phyloP scores from a whole-genome alignment of 176 grass and related monocot genomes.

The Hyparrhenia diplandra region DNA sequence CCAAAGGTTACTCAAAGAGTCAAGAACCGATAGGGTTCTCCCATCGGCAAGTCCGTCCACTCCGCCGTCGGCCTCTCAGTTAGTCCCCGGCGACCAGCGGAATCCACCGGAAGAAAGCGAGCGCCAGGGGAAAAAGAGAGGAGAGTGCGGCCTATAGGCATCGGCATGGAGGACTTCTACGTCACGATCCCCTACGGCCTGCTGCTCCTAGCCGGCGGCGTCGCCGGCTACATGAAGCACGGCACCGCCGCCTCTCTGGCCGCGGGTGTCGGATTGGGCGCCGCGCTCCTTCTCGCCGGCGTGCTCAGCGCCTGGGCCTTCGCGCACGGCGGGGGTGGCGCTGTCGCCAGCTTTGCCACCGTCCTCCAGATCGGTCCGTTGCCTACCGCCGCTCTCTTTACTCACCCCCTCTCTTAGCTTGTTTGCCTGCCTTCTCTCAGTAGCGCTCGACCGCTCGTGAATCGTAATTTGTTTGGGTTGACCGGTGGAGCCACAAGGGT shows the following conservation, averaged over 20 bases:
- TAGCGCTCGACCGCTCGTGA: too few species aligned
- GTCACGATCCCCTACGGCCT: slow-evolving; percentile 74
- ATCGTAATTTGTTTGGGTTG: too few species aligned
- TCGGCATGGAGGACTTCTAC: slow-evolving; percentile 79
- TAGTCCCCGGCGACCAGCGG: background rate
- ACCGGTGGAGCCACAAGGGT: too few species aligned
- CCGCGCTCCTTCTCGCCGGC: slow-evolving; percentile 63
- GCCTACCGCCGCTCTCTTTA: too few species aligned
- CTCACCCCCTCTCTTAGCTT: too few species aligned
- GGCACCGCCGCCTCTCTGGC: slow-evolving; percentile 62
- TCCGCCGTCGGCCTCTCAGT: background rate
- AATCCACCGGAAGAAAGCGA: background rate
- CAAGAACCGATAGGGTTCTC: too few species aligned
- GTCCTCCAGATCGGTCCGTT: too few species aligned
- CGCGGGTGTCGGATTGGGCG: slow-evolving; percentile 53
- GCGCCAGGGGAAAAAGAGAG: background rate
- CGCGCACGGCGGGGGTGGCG: too few species aligned
- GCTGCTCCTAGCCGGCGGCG: slow-evolving; percentile 51
- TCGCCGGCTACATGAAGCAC: slow-evolving; percentile 47
- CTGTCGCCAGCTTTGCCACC: too few species aligned
- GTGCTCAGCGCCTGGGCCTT: slow-evolving; percentile 61
- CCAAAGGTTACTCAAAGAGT: too few species aligned
- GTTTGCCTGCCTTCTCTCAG: too few species aligned
- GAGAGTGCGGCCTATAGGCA: background rate
- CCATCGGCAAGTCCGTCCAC: too few species aligned